A percentile compares a stretch with the other conserved stretches of the same genome.
These are phyloP conservation scores for Madurella fahalii DNA, from an alignment of 2,329 filamentous ascomycete genomes.

Conservation along the genomic window DNA sequence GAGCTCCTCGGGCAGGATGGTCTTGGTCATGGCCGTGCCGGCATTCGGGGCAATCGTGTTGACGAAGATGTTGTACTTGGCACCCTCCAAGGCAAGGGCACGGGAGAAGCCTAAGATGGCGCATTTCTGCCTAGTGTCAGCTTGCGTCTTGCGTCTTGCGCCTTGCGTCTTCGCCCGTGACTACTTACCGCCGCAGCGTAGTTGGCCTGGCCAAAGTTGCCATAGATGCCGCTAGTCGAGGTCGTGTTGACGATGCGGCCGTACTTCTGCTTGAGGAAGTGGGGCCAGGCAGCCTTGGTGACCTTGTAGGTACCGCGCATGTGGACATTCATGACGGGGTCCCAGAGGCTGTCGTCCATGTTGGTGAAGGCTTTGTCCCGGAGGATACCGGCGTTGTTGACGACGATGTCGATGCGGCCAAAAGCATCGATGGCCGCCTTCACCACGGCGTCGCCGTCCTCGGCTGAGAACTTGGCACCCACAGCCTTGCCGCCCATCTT, in stretches of 20 bases:
- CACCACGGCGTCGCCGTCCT: slow-evolving; percentile 86
- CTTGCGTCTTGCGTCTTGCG: not conserved
- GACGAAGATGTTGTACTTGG: slow-evolving; percentile 96
- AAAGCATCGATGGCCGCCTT: slow-evolving; percentile 91
- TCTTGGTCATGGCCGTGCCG: slow-evolving; percentile 90
- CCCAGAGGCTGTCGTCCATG: slow-evolving; percentile 94
- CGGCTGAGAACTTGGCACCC: slow-evolving; percentile 87
- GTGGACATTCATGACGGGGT: slow-evolving; percentile 88
- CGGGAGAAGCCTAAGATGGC: slow-evolving; percentile 95
- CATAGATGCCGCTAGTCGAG: slow-evolving; percentile 95
- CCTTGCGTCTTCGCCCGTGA: not conserved
- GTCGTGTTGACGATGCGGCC: slow-evolving; percentile 96
- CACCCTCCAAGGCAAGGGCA: slow-evolving; percentile 85
- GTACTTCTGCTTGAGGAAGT: slow-evolving; percentile 98
- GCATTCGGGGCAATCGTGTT: slow-evolving; percentile 98
- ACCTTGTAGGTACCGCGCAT: slow-evolving; percentile 93
- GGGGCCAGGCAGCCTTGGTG: slow-evolving; percentile 95
- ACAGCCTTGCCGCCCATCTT: slow-evolving; percentile 84
- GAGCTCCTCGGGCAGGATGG: slow-evolving; percentile 93
- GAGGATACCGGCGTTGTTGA: slow-evolving; percentile 98
- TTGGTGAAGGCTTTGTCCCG: slow-evolving; percentile 97
- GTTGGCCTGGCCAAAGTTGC: slow-evolving; percentile 98
- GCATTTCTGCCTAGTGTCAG: slow-evolving; percentile 58
- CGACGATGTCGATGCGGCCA: slow-evolving; percentile 87
- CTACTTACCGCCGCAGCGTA: slow-evolving; percentile 78